A percentile compares a stretch with the other conserved stretches of the same genome.
These are phyloP conservation scores for Sarocladium strictum DNA, from an alignment of 2,329 filamentous ascomycete species.

Conservation along the genomic window DNA sequence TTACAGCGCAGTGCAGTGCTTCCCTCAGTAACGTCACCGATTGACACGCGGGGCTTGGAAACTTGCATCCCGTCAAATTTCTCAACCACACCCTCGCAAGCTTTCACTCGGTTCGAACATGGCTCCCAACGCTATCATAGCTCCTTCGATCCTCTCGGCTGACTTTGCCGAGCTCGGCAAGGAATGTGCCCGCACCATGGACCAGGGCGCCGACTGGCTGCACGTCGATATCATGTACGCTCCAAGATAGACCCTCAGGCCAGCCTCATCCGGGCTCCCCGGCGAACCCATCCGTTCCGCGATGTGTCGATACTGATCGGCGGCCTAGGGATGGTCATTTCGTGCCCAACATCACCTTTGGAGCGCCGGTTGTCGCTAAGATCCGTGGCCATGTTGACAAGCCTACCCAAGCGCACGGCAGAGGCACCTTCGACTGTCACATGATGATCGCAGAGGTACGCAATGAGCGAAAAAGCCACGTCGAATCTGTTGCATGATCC, in stretches of 20 bases:
- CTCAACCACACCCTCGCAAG: background rate
- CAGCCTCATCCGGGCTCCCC: background rate
- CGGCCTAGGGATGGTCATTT: constrained; percentile 86
- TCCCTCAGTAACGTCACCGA: background rate
- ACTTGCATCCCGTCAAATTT: background rate
- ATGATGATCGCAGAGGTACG: constrained; percentile 98
- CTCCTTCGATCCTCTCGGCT: constrained; percentile 94
- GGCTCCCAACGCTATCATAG: constrained; percentile 89
- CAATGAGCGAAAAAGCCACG: too few species aligned
- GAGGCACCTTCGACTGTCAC: constrained; percentile 97
- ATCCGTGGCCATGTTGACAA: constrained; percentile 80
- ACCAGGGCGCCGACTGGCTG: constrained; percentile 30
- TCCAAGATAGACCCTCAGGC: background rate
- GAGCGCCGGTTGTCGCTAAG: constrained; percentile 89
- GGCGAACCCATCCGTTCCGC: too few species aligned
- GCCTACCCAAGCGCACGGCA: constrained; percentile 63
- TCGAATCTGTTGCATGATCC: too few species aligned
- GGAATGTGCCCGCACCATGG: constrained; percentile 82
- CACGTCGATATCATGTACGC: constrained; percentile 46
- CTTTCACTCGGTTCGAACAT: constrained; percentile 40
- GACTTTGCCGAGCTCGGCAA: constrained; percentile 87
- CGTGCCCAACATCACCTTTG: constrained; percentile 97
- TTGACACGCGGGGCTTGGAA: too few species aligned
- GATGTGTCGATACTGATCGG: background rate
- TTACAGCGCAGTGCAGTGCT: background rate